Percentiles rank a stretch among this genome's conserved stretches.
Evolutionary conservation across 208 protist species (phyloP).

Genomic region (Novymonas esmeraldas): DNA sequence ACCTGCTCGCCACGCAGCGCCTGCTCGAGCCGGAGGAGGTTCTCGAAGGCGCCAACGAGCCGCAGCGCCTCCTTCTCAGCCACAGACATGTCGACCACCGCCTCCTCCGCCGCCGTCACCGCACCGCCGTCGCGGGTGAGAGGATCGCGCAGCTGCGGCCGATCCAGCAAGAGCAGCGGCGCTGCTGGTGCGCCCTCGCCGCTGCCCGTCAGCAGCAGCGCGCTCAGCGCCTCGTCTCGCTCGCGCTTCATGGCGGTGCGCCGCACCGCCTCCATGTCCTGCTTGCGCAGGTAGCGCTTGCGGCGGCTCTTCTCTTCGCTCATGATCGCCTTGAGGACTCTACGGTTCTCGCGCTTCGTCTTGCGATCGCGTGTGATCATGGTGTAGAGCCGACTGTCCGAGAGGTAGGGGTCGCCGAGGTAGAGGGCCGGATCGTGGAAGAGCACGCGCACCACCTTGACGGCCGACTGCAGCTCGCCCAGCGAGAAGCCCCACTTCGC

Average conservation of each 20-base stretch:
- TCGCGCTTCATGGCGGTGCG: slow-evolving; percentile 89
- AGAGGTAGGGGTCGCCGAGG: slow-evolving; percentile 78
- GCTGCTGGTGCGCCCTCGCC: slow-evolving; percentile 2
- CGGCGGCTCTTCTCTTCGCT: slow-evolving; percentile 82
- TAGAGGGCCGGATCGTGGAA: slow-evolving; percentile 82
- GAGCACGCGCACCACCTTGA: slow-evolving; percentile 82
- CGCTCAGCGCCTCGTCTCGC: slow-evolving; percentile 76
- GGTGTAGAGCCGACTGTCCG: slow-evolving; percentile 87
- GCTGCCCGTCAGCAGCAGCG: slow-evolving; percentile 44
- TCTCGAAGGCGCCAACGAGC: slow-evolving; percentile 84
- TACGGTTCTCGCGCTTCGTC: slow-evolving; percentile 74
- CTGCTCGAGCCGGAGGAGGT: slow-evolving; percentile 72
- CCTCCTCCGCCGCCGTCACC: neutral
- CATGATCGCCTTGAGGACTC: slow-evolving; percentile 82
- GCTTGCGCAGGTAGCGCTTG: slow-evolving; percentile 65
- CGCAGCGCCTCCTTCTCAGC: slow-evolving; percentile 54
- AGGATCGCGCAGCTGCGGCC: neutral
- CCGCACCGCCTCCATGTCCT: slow-evolving; percentile 70
- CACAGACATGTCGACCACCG: slow-evolving; percentile 10
- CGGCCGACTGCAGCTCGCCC: slow-evolving; percentile 65
- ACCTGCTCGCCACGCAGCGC: slow-evolving; percentile 15
- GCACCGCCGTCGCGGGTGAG: neutral
- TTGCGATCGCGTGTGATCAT: slow-evolving; percentile 91
- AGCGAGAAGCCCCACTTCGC: slow-evolving; percentile 85
- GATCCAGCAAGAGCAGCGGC: slow-evolving; percentile 12